Percentiles rank a stretch among this genome's conserved stretches.
phyloP scores from a whole-genome alignment of 257 asterid genomes.

The Solanum ahanhuiri region DNA sequence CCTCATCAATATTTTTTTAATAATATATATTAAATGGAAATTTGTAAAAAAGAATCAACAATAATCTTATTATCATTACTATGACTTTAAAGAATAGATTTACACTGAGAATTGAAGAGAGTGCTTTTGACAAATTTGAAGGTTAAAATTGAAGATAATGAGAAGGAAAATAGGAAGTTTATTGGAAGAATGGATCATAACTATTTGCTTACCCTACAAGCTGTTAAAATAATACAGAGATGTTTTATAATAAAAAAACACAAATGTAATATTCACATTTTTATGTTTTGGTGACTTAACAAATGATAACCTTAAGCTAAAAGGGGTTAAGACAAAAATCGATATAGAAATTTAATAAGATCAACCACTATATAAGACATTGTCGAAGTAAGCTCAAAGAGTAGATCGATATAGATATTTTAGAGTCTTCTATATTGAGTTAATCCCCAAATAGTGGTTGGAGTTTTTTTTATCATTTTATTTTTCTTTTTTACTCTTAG shows the following conservation, averaged over 20 bases:
- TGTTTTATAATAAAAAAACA: too few relatives aligned
- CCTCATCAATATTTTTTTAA: not conserved
- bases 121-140: not conserved
- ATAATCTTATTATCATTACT: not conserved
- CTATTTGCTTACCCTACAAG: not conserved
- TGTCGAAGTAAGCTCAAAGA: too few relatives aligned
- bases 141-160: not conserved
- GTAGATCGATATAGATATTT: too few relatives aligned
- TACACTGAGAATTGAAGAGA: too few relatives aligned
- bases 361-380: too few relatives aligned
- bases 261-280: not conserved
- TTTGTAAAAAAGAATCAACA: too few relatives aligned
- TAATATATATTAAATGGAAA: too few relatives aligned
- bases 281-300: not conserved
- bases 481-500: not conserved
- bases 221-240: not conserved
- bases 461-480: not conserved
- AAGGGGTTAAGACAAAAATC: not conserved
- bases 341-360: too few relatives aligned
- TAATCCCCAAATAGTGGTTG: not conserved
- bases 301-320: not conserved
- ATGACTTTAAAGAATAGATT: not conserved
- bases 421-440: not conserved
- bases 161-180: not conserved
- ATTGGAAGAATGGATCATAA: not conserved